Base-by-base conservation (phyloP, 768 basidiomycete species). In the Rhodotorula babjevae region DNA sequence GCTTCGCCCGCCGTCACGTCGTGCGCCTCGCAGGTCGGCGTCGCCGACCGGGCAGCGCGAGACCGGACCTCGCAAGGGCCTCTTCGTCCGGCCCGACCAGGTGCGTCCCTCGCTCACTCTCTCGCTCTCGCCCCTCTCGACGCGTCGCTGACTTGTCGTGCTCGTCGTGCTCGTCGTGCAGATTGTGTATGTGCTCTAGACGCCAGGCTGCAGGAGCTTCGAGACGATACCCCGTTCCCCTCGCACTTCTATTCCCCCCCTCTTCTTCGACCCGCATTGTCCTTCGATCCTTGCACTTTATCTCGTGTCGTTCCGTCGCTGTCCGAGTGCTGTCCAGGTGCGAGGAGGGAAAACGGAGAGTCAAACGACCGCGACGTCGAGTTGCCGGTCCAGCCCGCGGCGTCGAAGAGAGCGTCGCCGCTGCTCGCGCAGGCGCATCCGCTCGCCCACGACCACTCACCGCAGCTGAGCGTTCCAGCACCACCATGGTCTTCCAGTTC, bases 51-150 rank as follows among this genome's bases (percentile, higher is more conserved):
- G 42, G 2, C 73, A 69, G 9, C 53, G 67, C 29, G n/a, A 27
- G 11, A 29, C 27, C 0, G 74, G 74, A 1, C 74, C 69, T 25
- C 36, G 69, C 14, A 74, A 69, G 49, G 76, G 69, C 0, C 60
- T 77, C 15, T 77, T 77, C 40, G 76, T 77, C 1, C 68, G 69
- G 5, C 76, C 76, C 0, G 66, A 69, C 11, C 76, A 77, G 65
- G 76, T 74, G 61, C 60, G 72, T 50, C 52, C 16, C 12, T 21
- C 36, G 2, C 62, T 31, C 49, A 27, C 25, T 14, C 0, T 1
- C 9, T n/a, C 23, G 2, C 47, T 21, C 29, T 21, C n/a, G 5
- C 2, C 31, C 11, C 6, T 15, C 21, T 27, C 12, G 12, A 31
- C 46, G 46, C 46, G 14, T 12, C 16, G 14, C 49, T 50, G 49